Evolutionary conservation across 495 filamentous ascomycete species (phyloP).

Genomic region (Polyplosphaeria fusca): DNA sequence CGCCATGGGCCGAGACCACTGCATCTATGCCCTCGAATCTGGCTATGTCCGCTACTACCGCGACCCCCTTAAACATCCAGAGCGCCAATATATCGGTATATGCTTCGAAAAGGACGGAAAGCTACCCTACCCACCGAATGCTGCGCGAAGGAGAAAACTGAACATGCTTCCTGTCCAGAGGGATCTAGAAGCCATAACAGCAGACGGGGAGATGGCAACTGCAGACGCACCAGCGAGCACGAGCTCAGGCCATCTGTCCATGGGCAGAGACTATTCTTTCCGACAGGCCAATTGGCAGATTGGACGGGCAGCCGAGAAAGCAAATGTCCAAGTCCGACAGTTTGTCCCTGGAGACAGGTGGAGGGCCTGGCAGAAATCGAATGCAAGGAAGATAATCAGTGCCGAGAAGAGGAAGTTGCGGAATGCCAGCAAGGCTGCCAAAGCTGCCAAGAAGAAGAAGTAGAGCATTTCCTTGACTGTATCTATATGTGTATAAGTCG

Average conservation of each 20-base stretch:
- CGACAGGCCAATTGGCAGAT: slow-evolving; percentile 83
- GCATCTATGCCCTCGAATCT: slow-evolving; percentile 77
- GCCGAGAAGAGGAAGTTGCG: slow-evolving; percentile 58
- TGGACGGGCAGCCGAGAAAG: slow-evolving; percentile 63
- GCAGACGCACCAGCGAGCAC: slow-evolving; percentile 16
- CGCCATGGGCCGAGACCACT: slow-evolving; percentile 93
- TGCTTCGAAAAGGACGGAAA: slow-evolving; percentile 70
- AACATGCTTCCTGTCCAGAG: slow-evolving; percentile 56
- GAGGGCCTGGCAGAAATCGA: slow-evolving; percentile 58
- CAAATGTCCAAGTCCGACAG: slow-evolving; percentile 49
- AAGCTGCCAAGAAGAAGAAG: slow-evolving; percentile 16
- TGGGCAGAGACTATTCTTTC: slow-evolving; percentile 37
- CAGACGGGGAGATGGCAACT: slow-evolving; percentile 6
- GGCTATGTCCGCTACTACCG: slow-evolving; percentile 97
- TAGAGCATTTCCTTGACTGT: slow-evolving; percentile 2
- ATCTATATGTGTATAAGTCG: slow-evolving; percentile 8
- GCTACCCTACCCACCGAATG: slow-evolving; percentile 71
- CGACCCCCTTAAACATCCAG: slow-evolving; percentile 73
- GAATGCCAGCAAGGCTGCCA: slow-evolving; percentile 45
- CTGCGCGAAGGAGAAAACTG: slow-evolving; percentile 64
- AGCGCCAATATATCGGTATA: slow-evolving; percentile 88
- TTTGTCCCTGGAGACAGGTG: slow-evolving; percentile 59
- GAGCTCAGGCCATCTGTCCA: not conserved
- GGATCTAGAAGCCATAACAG: slow-evolving; percentile 1
- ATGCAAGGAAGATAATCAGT: slow-evolving; percentile 50